Percentiles rank a stretch among this genome's conserved stretches.
These are phyloP conservation scores for Suhomyces prunicola DNA, from an alignment of 805 yeast species.

Conservation along the genomic window DNA sequence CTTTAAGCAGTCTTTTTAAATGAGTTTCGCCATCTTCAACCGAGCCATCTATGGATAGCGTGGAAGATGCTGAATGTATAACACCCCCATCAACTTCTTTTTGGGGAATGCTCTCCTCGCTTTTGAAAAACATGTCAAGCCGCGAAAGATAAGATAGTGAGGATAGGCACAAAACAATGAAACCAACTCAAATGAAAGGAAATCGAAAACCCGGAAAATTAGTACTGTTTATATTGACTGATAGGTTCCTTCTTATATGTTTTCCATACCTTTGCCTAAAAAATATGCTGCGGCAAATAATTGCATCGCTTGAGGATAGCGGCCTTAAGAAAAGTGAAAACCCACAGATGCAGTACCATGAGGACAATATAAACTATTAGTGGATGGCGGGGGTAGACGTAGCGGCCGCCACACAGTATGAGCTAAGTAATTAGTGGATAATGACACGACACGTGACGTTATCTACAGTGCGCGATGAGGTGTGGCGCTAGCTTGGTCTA, in stretches of 20 bases:
- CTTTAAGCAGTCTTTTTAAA: constrained; percentile 30
- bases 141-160: neutral
- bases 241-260: neutral
- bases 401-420: neutral
- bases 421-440: neutral
- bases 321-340: neutral
- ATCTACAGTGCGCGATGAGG: neutral
- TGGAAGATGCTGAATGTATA: neutral
- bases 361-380: neutral
- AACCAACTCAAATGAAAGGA: neutral
- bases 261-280: neutral
- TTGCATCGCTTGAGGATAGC: neutral
- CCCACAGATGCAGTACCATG: neutral
- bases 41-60: constrained; percentile 5
- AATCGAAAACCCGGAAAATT: neutral
- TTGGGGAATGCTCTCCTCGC: neutral
- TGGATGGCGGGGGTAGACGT: neutral
- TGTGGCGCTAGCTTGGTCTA: neutral
- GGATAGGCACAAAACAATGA: neutral
- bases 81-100: neutral
- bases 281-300: neutral
- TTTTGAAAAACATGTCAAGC: neutral
- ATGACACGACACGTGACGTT: neutral
- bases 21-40: constrained; percentile 8
- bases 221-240: neutral